Evolutionary conservation across 352 stramenopile genomes (phyloP).

Genomic region (Phytopythium mirpurense): DNA sequence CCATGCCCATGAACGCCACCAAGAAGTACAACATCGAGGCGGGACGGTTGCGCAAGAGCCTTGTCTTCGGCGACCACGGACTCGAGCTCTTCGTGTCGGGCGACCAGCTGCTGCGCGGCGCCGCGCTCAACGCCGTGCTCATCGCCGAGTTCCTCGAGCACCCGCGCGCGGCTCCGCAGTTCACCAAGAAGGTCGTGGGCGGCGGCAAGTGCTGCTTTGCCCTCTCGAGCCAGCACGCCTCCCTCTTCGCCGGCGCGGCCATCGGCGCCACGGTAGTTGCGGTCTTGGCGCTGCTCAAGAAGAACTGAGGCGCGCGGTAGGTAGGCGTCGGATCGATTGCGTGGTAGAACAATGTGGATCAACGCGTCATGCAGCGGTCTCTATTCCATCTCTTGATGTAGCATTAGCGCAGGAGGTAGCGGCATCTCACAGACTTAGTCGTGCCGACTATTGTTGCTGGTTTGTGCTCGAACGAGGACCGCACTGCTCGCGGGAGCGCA

Average conservation of each 20-base stretch:
- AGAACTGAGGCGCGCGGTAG: constrained; percentile 20
- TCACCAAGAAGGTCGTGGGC: constrained; percentile 52
- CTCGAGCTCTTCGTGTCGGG: constrained; percentile 97
- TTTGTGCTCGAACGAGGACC: constrained; percentile 25
- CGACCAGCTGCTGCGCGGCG: constrained; percentile 95
- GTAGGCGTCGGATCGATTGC: neutral
- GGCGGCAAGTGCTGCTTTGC: constrained; percentile 9
- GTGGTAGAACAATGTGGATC: neutral
- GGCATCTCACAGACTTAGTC: neutral
- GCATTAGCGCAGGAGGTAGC: too few relatives aligned
- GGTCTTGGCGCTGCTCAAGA: constrained; percentile 35
- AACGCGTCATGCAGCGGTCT: neutral
- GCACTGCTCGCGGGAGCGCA: constrained; percentile 27
- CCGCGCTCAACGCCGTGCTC: constrained; percentile 96
- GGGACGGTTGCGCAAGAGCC: constrained; percentile 89
- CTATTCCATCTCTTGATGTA: neutral
- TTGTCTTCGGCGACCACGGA: constrained; percentile 95
- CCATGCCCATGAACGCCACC: constrained; percentile 96
- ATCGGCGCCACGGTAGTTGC: constrained; percentile 34
- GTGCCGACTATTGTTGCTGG: constrained; percentile 20
- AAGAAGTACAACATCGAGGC: constrained; percentile 98
- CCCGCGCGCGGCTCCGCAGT: constrained; percentile 48
- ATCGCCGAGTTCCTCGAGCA: constrained; percentile 92
- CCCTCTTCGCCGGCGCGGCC: constrained; percentile 27
- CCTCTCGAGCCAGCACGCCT: constrained; percentile 30